Percentiles rank a stretch among this genome's conserved stretches.
Conservation (phyloP, 345 rosid species). For the Trapa incisa region DNA sequence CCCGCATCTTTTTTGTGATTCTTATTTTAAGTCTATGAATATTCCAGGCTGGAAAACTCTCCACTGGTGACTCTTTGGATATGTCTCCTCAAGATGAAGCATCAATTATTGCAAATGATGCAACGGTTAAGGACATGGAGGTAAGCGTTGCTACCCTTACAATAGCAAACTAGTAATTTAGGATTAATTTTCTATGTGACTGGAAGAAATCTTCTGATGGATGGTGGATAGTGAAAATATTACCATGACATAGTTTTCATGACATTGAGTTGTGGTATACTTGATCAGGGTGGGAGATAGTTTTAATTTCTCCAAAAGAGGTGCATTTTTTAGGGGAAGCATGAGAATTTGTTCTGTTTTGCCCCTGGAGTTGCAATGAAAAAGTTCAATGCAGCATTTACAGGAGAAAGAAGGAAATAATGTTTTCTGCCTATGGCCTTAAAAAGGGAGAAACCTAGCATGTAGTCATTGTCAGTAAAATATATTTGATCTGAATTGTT, state of each 20-base stretch:
- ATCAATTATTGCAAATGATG: constrained; percentile 68
- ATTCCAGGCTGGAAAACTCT: constrained; percentile 66
- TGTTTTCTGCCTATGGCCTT: not conserved
- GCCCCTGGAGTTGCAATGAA: no score
- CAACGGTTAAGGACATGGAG: constrained; percentile 94
- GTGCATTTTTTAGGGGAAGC: not conserved
- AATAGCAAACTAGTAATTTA: not conserved
- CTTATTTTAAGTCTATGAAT: not conserved
- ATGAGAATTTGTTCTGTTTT: not conserved
- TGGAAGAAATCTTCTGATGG: not conserved
- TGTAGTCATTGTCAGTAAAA: not conserved
- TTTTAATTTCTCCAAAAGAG: not conserved
- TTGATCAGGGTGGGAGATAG: not conserved
- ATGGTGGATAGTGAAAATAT: not conserved
- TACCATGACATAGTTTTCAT: not conserved
- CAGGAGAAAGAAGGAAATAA: not conserved
- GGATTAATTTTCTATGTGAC: not conserved
- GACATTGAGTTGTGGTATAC: not conserved
- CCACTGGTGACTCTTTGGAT: constrained; percentile 94
- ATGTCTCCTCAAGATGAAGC: constrained; percentile 78
- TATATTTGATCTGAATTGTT: not conserved
- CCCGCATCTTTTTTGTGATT: not conserved
- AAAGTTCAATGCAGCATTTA: no score
- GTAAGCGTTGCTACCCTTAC: constrained; percentile 21
- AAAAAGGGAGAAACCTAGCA: not conserved